Evolutionary conservation across 129 eudicot genomes (phyloP).

Genomic region (Centrapalus pauciflorus): DNA sequence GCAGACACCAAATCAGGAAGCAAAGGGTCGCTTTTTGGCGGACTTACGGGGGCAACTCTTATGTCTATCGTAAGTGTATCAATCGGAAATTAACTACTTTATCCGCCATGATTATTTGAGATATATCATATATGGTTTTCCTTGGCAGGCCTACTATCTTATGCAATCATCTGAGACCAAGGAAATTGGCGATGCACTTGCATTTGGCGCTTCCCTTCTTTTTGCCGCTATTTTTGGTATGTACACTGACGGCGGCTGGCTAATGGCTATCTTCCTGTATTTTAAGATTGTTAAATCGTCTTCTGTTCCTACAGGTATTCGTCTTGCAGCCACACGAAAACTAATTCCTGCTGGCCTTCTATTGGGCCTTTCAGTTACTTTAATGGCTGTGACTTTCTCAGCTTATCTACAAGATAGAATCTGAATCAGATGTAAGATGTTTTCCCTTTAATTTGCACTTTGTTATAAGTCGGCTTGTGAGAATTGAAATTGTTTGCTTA

Average conservation of each 20-base stretch:
- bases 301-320: slow-evolving; percentile 48
- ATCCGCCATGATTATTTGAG: too few species aligned
- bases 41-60: slow-evolving; percentile 45
- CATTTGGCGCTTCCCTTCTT: slow-evolving; percentile 56
- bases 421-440: too few species aligned
- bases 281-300: too few species aligned
- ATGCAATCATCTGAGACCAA: slow-evolving; percentile 48
- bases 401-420: slow-evolving; percentile 41
- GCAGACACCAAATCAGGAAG: slow-evolving; percentile 47
- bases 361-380: slow-evolving; percentile 36
- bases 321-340: slow-evolving; percentile 46
- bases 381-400: slow-evolving; percentile 34
- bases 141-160: slow-evolving; percentile 39
- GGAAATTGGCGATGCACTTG: slow-evolving; percentile 49
- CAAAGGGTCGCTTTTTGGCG: slow-evolving; percentile 54
- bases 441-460: too few species aligned
- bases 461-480: too few species aligned
- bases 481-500: too few species aligned
- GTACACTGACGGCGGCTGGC: too few species aligned
- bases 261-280: too few species aligned
- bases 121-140: too few species aligned
- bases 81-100: too few species aligned
- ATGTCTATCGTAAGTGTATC: slow-evolving; percentile 44
- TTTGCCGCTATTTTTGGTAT: slow-evolving; percentile 45
- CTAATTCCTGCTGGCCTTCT: slow-evolving; percentile 38